A percentile compares a stretch with the other conserved stretches of the same genome.
Conservation (phyloP, 768 basidiomycete genomes). For the Dentipellis sp. region DNA sequence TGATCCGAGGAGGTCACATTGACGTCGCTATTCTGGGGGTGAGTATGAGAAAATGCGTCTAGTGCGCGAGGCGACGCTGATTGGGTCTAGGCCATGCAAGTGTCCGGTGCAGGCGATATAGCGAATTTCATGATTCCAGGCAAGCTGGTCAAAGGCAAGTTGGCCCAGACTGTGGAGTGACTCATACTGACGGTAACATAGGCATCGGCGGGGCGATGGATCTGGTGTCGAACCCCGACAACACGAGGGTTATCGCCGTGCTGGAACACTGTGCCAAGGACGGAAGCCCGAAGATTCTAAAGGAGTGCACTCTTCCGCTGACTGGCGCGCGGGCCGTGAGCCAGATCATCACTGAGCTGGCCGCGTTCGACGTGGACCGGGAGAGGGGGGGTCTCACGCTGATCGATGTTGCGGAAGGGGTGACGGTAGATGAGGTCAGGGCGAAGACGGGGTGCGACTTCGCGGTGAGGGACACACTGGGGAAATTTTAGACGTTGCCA, state of each 20-base stretch:
- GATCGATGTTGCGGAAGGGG: conserved; percentile 78
- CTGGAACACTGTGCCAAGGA: conserved; percentile 91
- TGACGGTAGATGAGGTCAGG: conserved; percentile 73
- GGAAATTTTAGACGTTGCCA: conserved; percentile 24
- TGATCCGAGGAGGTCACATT: conserved; percentile 96
- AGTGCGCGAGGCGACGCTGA: not conserved
- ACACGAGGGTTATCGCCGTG: conserved; percentile 83
- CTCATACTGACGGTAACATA: conserved; percentile 17
- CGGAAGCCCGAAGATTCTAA: conserved; percentile 82
- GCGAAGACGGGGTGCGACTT: conserved; percentile 86
- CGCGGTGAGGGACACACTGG: conserved; percentile 42
- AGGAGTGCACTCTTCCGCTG: conserved; percentile 73
- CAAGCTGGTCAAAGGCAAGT: conserved; percentile 72
- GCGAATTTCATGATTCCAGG: conserved; percentile 99
- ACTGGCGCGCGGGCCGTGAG: conserved; percentile 86
- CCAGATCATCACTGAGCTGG: conserved; percentile 88
- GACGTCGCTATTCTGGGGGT: conserved; percentile 91
- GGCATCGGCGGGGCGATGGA: conserved; percentile 97
- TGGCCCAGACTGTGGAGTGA: not conserved
- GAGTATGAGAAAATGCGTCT: conserved; percentile 22
- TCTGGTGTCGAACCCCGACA: conserved; percentile 91
- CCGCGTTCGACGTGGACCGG: conserved; percentile 84
- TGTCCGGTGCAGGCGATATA: conserved; percentile 86
- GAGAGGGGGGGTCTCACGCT: conserved; percentile 61
- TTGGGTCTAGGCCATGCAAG: conserved; percentile 81